Percentiles rank a stretch among this genome's conserved stretches.
phyloP scores from a whole-genome alignment of 129 eudicot genomes.

The Scalesia atractyloides region DNA sequence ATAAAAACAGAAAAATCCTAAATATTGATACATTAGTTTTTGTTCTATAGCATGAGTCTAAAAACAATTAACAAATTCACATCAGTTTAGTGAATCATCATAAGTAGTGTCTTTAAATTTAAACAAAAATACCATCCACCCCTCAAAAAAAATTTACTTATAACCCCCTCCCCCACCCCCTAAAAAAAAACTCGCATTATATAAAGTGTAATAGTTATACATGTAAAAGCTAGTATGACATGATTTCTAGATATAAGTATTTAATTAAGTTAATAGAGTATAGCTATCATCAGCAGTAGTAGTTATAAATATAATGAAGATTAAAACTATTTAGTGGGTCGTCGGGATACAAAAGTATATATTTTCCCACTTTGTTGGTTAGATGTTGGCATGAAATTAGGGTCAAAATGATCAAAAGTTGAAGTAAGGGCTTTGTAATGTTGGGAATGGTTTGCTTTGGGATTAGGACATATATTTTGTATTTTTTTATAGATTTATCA shows the following conservation, averaged over 20 bases:
- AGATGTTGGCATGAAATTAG: conserved; percentile 42
- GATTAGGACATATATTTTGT: conserved; percentile 4
- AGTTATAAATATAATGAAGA: neutral
- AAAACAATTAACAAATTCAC: too few species aligned
- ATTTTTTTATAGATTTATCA: neutral
- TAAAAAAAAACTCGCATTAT: too few species aligned
- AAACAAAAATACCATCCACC: too few species aligned
- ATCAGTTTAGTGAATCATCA: too few species aligned
- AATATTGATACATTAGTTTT: too few species aligned
- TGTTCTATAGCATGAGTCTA: neutral
- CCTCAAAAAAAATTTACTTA: too few species aligned
- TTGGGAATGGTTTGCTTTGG: conserved; percentile 19
- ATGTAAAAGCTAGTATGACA: neutral
- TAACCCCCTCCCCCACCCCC: too few species aligned
- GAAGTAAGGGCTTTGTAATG: conserved; percentile 20
- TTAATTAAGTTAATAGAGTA: neutral
- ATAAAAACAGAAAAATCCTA: too few species aligned
- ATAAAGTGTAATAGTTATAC: too few species aligned
- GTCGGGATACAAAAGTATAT: conserved; percentile 13
- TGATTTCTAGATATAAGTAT: neutral
- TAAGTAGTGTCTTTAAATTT: neutral
- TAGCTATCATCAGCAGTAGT: neutral
- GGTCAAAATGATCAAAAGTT: conserved; percentile 25
- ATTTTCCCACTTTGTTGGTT: conserved; percentile 8
- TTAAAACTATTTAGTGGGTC: conserved; percentile 9